phyloP scores from a whole-genome alignment of 345 rosid genomes.

The rapeseed (Brassica napus) region Da-Ae NC_063448.1:28768501-28769000 shows the following conservation, averaged over 20 bases:
- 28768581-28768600: conserved; percentile 34
- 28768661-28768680: conserved; percentile 44
- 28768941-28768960: neutral
- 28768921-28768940: conserved; percentile 21
- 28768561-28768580: conserved; percentile 37
- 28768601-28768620: neutral
- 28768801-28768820: conserved; percentile 1
- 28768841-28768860: neutral
- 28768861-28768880: neutral
- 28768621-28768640: conserved; percentile 61
- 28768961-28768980: neutral
- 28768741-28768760: neutral
- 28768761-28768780: neutral
- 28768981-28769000: neutral
- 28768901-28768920: neutral
- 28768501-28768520: conserved; percentile 11
- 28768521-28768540: conserved; percentile 43
- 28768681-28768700: conserved; percentile 49
- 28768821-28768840: neutral
- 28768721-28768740: conserved; percentile 41
- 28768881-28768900: conserved; percentile 12
- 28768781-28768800: neutral
- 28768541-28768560: conserved; percentile 51
- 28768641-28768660: conserved; percentile 48
- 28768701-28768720: conserved; percentile 60